Conservation (phyloP, 2,329 filamentous ascomycete genomes). For the Endothia cerciana region DNA sequence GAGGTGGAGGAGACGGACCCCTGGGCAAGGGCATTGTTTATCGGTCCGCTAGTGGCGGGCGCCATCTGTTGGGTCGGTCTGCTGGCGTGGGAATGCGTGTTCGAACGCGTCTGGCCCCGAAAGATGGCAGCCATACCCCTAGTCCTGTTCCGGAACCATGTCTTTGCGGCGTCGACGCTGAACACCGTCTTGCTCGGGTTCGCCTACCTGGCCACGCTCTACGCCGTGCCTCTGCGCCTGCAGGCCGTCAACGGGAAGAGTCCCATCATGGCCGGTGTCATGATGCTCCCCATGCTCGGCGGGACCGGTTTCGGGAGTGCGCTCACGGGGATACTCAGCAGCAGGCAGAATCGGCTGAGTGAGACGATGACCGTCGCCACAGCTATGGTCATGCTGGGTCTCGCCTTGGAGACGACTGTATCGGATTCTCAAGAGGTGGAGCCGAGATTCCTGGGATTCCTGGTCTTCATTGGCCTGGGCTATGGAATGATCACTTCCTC, state of each 20-base stretch:
- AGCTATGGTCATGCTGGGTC: conserved; percentile 50
- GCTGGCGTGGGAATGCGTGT: conserved; percentile 45
- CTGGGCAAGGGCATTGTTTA: conserved; percentile 49
- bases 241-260: conserved; percentile 54
- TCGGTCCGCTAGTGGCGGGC: conserved; percentile 47
- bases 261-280: conserved; percentile 51
- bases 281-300: conserved; percentile 59
- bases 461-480: conserved; percentile 56
- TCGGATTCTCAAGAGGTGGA: conserved; percentile 42
- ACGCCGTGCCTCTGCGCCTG: conserved; percentile 52
- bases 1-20: conserved; percentile 32
- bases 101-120: conserved; percentile 38
- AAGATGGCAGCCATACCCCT: conserved; percentile 51
- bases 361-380: conserved; percentile 50
- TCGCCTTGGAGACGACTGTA: conserved; percentile 50
- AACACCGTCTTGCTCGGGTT: conserved; percentile 56
- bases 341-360: conserved; percentile 44
- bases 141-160: conserved; percentile 50
- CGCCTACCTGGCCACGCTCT: conserved; percentile 53
- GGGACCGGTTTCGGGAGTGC: conserved; percentile 50
- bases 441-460: conserved; percentile 52
- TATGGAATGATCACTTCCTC: conserved; percentile 54
- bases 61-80: conserved; percentile 41
- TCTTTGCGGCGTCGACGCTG: conserved; percentile 47
- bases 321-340: conserved; percentile 47